Conservation (phyloP, 78 protist genomes). For the Emiliania huxleyi region DNA sequence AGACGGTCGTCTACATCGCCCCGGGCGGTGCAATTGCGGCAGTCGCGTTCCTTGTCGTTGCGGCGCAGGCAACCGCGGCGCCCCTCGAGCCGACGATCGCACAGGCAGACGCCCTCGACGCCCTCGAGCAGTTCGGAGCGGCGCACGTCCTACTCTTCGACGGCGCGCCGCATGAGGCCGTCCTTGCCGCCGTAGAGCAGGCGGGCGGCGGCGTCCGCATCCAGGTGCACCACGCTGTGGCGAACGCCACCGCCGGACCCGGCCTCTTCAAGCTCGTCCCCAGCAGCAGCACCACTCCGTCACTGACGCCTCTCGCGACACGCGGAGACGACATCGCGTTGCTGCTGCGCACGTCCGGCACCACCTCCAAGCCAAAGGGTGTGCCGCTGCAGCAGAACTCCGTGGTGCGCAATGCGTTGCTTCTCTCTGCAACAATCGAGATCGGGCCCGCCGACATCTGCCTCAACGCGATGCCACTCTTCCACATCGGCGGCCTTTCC, state of each 20-base stretch:
- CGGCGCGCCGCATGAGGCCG: background rate
- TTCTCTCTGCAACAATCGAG: background rate
- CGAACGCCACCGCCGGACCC: background rate
- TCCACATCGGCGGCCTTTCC: background rate
- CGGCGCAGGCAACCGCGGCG: background rate
- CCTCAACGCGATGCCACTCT: background rate
- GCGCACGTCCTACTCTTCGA: background rate
- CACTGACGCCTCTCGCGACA: background rate
- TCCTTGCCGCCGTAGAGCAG: background rate
- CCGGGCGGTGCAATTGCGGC: background rate
- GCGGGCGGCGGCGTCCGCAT: background rate
- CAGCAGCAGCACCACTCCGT: background rate
- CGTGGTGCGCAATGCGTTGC: background rate
- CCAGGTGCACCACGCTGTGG: background rate
- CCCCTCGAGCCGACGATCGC: background rate
- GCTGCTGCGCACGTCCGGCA: background rate
- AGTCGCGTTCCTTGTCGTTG: background rate
- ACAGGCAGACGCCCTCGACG: background rate
- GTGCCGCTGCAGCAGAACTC: background rate
- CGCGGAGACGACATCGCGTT: background rate
- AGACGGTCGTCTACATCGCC: background rate
- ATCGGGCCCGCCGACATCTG: background rate
- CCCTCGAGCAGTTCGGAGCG: background rate
- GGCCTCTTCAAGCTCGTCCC: background rate
- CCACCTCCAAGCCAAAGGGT: background rate